phyloP scores from a whole-genome alignment of 2,329 filamentous ascomycete genomes.

The Fusarium poae region DNA sequence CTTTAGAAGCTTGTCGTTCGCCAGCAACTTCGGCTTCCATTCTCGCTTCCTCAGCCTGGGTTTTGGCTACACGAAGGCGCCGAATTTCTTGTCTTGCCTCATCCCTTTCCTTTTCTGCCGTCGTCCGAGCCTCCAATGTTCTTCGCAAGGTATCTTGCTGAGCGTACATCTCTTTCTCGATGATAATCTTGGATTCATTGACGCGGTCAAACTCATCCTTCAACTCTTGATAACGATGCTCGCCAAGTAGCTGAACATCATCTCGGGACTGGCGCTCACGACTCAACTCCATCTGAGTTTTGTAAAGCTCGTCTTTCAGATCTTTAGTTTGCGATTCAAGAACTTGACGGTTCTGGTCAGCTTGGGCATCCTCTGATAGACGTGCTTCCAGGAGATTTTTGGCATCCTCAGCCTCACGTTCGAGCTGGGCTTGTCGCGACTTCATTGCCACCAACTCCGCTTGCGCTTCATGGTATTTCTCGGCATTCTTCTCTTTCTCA shows the following conservation, averaged over 20 bases:
- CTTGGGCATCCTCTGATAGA: slow-evolving; percentile 89
- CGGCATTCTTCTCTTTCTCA: slow-evolving; percentile 84
- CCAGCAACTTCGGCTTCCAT: slow-evolving; percentile 83
- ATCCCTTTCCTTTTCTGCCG: slow-evolving; percentile 88
- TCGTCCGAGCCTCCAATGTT: slow-evolving; percentile 82
- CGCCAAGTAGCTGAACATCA: slow-evolving; percentile 89
- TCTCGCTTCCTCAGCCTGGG: slow-evolving; percentile 86
- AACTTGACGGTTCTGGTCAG: slow-evolving; percentile 82
- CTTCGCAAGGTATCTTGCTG: slow-evolving; percentile 92
- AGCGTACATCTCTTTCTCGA: slow-evolving; percentile 97
- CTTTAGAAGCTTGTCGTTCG: slow-evolving; percentile 81
- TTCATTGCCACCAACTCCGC: slow-evolving; percentile 89
- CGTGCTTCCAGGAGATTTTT: slow-evolving; percentile 88
- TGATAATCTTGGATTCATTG: slow-evolving; percentile 95
- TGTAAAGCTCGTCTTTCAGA: slow-evolving; percentile 86
- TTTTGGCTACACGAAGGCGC: slow-evolving; percentile 83
- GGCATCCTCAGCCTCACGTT: slow-evolving; percentile 90
- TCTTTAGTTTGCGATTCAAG: slow-evolving; percentile 89
- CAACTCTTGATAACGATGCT: slow-evolving; percentile 86
- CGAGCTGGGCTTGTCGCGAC: slow-evolving; percentile 84
- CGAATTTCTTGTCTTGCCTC: slow-evolving; percentile 90
- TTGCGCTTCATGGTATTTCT: slow-evolving; percentile 84
- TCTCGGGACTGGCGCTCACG: slow-evolving; percentile 93
- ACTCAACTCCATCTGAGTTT: slow-evolving; percentile 88
- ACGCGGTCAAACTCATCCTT: slow-evolving; percentile 87